Conservation (phyloP, 208 protist genomes). For the Zelonia costaricensis region DNA sequence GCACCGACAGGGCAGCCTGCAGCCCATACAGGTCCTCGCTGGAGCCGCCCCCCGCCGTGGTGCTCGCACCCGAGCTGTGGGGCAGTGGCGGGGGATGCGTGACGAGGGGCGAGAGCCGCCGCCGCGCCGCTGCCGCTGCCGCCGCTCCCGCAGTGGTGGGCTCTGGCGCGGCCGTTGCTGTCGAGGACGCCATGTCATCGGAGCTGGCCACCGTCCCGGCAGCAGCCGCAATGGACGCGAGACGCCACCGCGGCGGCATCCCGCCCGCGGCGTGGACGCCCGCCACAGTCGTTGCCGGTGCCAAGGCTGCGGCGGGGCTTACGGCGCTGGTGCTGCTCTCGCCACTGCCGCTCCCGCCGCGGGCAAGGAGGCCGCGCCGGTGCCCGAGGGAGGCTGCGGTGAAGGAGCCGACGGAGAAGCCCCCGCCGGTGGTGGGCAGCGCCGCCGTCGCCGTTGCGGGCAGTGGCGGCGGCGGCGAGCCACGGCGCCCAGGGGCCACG, state of each 20-base stretch:
- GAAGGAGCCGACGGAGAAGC: conserved; percentile 12
- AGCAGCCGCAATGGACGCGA: conserved; percentile 6
- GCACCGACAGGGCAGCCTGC: too few relatives aligned
- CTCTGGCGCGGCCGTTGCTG: too few relatives aligned
- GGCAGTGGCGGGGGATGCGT: background rate
- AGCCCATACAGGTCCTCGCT: background rate
- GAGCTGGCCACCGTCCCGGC: conserved; percentile 1
- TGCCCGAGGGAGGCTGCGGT: conserved; percentile 6
- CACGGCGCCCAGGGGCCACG: background rate
- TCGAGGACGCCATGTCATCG: background rate
- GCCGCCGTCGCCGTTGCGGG: background rate
- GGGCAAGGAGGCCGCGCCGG: conserved; percentile 8
- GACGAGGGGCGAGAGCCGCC: conserved; percentile 12
- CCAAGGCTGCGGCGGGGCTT: background rate
- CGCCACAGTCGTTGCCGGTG: too few relatives aligned
- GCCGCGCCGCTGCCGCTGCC: background rate
- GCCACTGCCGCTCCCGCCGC: too few relatives aligned
- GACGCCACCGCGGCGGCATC: background rate
- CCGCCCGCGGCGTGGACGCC: conserved; percentile 2
- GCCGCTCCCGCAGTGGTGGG: too few relatives aligned
- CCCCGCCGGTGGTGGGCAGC: background rate
- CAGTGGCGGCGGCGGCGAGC: background rate
- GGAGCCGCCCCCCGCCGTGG: background rate
- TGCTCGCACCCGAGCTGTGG: background rate
- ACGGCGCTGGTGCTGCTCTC: background rate